Percentiles rank a stretch among this genome's conserved stretches.
Conservation (phyloP, 2,329 filamentous ascomycete species). For the Arachnomyces sp. region DNA sequence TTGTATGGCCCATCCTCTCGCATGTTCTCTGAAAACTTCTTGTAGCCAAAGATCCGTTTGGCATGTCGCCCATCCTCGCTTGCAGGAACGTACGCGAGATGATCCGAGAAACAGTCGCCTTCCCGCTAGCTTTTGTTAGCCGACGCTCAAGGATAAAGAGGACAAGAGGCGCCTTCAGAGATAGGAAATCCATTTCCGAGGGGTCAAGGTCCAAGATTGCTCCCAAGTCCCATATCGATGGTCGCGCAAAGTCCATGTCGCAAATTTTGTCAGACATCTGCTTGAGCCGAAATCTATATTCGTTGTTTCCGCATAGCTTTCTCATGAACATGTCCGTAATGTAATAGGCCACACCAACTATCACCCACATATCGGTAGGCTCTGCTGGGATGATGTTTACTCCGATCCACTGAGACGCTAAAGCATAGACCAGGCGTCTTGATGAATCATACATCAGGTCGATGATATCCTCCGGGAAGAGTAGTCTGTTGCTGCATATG, state of each 20-base stretch:
- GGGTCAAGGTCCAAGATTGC: slow-evolving; percentile 67
- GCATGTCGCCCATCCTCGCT: slow-evolving; percentile 70
- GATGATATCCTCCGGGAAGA: slow-evolving; percentile 77
- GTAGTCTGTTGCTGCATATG: slow-evolving; percentile 74
- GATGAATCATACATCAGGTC: slow-evolving; percentile 78
- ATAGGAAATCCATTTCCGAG: slow-evolving; percentile 84
- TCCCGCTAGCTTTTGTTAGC: slow-evolving; percentile 78
- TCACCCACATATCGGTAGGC: slow-evolving; percentile 75
- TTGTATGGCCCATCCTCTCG: slow-evolving; percentile 79
- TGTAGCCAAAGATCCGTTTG: slow-evolving; percentile 60
- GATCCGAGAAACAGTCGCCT: slow-evolving; percentile 73
- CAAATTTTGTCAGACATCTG: slow-evolving; percentile 72
- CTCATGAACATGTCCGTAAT: slow-evolving; percentile 93
- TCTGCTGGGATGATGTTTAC: slow-evolving; percentile 83
- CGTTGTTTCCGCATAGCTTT: slow-evolving; percentile 85
- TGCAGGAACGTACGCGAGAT: slow-evolving; percentile 79
- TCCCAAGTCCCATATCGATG: slow-evolving; percentile 74
- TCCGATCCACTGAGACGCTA: slow-evolving; percentile 90
- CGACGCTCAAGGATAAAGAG: slow-evolving; percentile 90
- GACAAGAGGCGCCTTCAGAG: slow-evolving; percentile 80
- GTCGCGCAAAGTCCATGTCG: slow-evolving; percentile 70
- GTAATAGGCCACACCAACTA: slow-evolving; percentile 83
- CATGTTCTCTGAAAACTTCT: slow-evolving; percentile 73
- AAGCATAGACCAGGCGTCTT: slow-evolving; percentile 67
- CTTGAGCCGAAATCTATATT: slow-evolving; percentile 87